These are phyloP conservation scores for Scheffersomyces lignosus DNA, from an alignment of 805 yeast genomes.

Conservation along the genomic window DNA sequence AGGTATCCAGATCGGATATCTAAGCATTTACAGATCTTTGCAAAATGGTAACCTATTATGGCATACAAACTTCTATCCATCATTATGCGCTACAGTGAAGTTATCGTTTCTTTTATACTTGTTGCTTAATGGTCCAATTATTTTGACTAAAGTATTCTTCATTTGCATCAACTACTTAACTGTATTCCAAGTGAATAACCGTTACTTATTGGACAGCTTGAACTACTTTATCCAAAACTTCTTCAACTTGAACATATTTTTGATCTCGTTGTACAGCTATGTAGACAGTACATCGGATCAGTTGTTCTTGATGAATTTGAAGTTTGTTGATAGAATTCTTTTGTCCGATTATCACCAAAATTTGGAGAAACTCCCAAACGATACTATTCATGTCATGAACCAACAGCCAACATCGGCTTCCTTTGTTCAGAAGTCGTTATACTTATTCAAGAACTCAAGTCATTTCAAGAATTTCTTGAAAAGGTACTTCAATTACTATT, in stretches of 20 bases:
- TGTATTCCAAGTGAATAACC: not conserved
- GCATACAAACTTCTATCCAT: not conserved
- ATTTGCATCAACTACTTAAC: slow-evolving; percentile 1
- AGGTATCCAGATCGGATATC: slow-evolving; percentile 52
- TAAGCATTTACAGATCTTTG: slow-evolving; percentile 49
- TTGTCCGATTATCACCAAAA: slow-evolving; percentile 7
- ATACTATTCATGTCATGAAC: slow-evolving; percentile 4
- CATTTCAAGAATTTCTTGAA: slow-evolving; percentile 19
- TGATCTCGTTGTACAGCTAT: slow-evolving; percentile 13
- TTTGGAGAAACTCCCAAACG: slow-evolving; percentile 5
- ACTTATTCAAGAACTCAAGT: slow-evolving; percentile 12
- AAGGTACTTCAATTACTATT: slow-evolving; percentile 14
- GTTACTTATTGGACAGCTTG: slow-evolving; percentile 5
- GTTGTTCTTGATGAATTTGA: slow-evolving; percentile 16
- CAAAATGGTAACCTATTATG: slow-evolving; percentile 34
- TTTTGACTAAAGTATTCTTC: slow-evolving; percentile 1
- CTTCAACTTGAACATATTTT: slow-evolving; percentile 18
- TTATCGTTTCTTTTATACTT: slow-evolving; percentile 6
- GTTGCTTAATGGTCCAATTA: slow-evolving; percentile 8
- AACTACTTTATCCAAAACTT: slow-evolving; percentile 13
- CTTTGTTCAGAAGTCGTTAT: slow-evolving; percentile 1
- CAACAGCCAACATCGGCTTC: not conserved
- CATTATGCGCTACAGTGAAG: not conserved
- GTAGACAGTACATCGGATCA: slow-evolving; percentile 15
- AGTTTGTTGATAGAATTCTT: slow-evolving; percentile 15